Evolutionary conservation across 495 filamentous ascomycete genomes (phyloP).

Genomic region (Penicillium coffeae): DNA sequence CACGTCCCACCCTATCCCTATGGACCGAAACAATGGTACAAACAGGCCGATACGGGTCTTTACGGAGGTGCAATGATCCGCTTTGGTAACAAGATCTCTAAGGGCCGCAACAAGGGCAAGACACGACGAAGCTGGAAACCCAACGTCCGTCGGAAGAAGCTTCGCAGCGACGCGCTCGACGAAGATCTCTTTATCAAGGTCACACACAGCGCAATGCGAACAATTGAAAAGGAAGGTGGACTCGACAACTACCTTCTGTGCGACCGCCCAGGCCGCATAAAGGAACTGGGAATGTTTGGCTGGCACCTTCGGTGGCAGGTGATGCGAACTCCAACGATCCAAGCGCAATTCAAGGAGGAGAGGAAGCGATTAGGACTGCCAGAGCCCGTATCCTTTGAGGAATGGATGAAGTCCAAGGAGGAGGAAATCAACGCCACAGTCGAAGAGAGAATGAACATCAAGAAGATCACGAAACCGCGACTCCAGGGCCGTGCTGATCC

Average conservation of each 20-base stretch:
- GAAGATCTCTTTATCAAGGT: conserved; percentile 67
- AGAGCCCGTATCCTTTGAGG: conserved; percentile 36
- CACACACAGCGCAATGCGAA: conserved; percentile 72
- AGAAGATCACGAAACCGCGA: conserved; percentile 33
- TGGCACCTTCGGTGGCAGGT: conserved; percentile 85
- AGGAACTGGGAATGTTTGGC: conserved; percentile 79
- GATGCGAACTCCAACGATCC: conserved; percentile 67
- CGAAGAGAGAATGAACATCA: conserved; percentile 36
- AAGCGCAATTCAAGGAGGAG: conserved; percentile 54
- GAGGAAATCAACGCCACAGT: conserved; percentile 28
- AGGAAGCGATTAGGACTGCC: conserved; percentile 48
- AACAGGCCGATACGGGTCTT: conserved; percentile 82
- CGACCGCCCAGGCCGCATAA: conserved; percentile 65
- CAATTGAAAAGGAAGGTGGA: conserved; percentile 81
- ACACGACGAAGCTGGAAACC: conserved; percentile 83
- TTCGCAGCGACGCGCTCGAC: conserved; percentile 66
- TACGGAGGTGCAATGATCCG: conserved; percentile 75
- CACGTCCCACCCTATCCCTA: conserved; percentile 76
- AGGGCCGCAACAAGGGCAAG: conserved; percentile 68
- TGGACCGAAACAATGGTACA: conserved; percentile 73
- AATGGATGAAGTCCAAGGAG: conserved; percentile 40
- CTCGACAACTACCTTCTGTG: conserved; percentile 88
- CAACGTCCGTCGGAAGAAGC: conserved; percentile 74
- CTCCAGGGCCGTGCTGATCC: conserved; percentile 29
- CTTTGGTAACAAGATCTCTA: conserved; percentile 88